Evolutionary conservation across 1,284 basidiomycete species (phyloP).

Genomic region (Sanghuangporus sanghuang): DNA sequence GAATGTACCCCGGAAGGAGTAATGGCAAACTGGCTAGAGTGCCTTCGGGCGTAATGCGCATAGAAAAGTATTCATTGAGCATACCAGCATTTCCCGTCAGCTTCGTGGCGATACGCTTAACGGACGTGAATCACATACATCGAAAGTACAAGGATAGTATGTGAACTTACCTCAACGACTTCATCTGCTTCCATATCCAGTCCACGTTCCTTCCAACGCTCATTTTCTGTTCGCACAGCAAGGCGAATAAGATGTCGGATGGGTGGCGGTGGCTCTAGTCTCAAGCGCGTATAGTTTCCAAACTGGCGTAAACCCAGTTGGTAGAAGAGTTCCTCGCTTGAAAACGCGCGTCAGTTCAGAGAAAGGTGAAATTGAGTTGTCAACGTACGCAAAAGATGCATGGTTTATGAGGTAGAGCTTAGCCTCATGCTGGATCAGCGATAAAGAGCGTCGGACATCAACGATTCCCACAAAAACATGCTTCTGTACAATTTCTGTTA

Average conservation of each 20-base stretch:
- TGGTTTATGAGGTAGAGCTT: slow-evolving; percentile 90
- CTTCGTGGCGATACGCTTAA: slow-evolving; percentile 55
- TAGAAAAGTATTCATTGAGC: slow-evolving; percentile 90
- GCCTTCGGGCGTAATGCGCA: slow-evolving; percentile 64
- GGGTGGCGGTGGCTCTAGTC: slow-evolving; percentile 78
- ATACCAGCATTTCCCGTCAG: slow-evolving; percentile 69
- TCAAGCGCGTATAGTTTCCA: slow-evolving; percentile 72
- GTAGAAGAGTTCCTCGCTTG: slow-evolving; percentile 94
- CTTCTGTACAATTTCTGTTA: slow-evolving; percentile 80
- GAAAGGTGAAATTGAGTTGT: background rate
- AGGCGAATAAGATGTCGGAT: slow-evolving; percentile 70
- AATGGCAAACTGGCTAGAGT: slow-evolving; percentile 74
- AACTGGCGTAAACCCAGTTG: slow-evolving; percentile 93
- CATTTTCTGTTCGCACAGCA: slow-evolving; percentile 73
- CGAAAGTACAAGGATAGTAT: background rate
- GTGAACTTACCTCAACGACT: slow-evolving; percentile 65
- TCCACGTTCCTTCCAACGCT: slow-evolving; percentile 37
- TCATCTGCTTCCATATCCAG: slow-evolving; percentile 42
- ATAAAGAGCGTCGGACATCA: slow-evolving; percentile 68
- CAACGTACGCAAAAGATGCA: slow-evolving; percentile 67
- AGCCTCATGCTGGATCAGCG: slow-evolving; percentile 85
- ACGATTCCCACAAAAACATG: slow-evolving; percentile 95
- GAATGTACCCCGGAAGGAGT: slow-evolving; percentile 79
- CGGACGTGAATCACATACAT: slow-evolving; percentile 1
- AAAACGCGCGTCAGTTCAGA: background rate